A percentile compares a stretch with the other conserved stretches of the same genome.
Evolutionary conservation across 148 eudicot species (phyloP).

Genomic region (Diospyros lotus): DNA sequence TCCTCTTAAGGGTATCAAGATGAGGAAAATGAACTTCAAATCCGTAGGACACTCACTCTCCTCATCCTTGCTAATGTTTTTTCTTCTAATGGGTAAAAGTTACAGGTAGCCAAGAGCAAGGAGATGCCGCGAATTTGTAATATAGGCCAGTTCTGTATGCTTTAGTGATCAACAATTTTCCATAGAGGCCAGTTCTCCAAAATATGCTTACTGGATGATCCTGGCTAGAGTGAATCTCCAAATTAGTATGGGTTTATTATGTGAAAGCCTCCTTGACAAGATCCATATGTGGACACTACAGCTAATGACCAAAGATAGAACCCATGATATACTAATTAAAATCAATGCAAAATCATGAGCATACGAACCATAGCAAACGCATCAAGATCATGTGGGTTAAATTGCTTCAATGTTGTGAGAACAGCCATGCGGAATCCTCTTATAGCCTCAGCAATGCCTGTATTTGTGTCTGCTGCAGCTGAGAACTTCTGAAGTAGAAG

Average conservation of each 20-base stretch:
- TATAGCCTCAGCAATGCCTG: conserved; percentile 73
- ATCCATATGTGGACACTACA: background rate
- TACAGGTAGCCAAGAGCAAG: too few relatives aligned
- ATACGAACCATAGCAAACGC: conserved; percentile 88
- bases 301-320: background rate
- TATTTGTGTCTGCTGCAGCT: conserved; percentile 82
- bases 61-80: too few relatives aligned
- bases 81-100: too few relatives aligned
- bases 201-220: too few relatives aligned
- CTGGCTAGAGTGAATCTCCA: too few relatives aligned
- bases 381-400: conserved; percentile 81
- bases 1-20: too few relatives aligned
- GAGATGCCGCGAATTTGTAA: too few relatives aligned
- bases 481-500: conserved; percentile 95
- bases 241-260: background rate
- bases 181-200: too few relatives aligned
- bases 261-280: background rate
- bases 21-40: too few relatives aligned
- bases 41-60: too few relatives aligned
- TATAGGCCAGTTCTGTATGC: too few relatives aligned
- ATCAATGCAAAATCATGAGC: conserved; percentile 3
- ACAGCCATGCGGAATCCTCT: conserved; percentile 98
- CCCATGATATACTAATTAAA: background rate
- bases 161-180: too few relatives aligned
- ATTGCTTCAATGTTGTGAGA: conserved; percentile 84